These are phyloP conservation scores for Cicer arietinum DNA, from an alignment of 306 rosid species.

Conservation along the genomic window DNA sequence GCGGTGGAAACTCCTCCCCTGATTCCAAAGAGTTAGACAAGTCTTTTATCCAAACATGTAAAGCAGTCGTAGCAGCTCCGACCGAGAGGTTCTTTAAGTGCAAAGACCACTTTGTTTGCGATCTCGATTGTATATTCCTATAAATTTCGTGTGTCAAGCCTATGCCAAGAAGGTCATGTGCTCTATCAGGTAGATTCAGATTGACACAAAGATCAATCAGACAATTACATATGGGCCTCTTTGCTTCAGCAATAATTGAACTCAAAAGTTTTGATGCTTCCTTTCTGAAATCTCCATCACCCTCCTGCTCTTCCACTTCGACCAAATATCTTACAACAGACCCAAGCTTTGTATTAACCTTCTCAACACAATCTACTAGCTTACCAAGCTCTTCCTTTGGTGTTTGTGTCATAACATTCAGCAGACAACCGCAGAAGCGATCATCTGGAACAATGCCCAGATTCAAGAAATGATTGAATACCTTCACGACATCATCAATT, in stretches of 20 bases:
- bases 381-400: slow-evolving; percentile 73
- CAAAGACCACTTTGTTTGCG: slow-evolving; percentile 81
- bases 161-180: slow-evolving; percentile 66
- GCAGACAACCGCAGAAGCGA: slow-evolving; percentile 82
- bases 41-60: slow-evolving; percentile 86
- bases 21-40: slow-evolving; percentile 63
- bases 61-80: slow-evolving; percentile 84
- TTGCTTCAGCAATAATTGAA: slow-evolving; percentile 59
- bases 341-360: slow-evolving; percentile 73
- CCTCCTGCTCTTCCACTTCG: slow-evolving; percentile 57
- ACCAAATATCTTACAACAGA: slow-evolving; percentile 66
- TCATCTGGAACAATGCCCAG: slow-evolving; percentile 72
- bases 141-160: slow-evolving; percentile 68
- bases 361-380: slow-evolving; percentile 64
- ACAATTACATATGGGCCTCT: slow-evolving; percentile 84
- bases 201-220: slow-evolving; percentile 83
- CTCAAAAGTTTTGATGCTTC: slow-evolving; percentile 68
- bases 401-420: slow-evolving; percentile 77
- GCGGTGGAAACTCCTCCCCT: slow-evolving; percentile 80
- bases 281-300: slow-evolving; percentile 56
- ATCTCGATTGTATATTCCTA: slow-evolving; percentile 66
- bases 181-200: slow-evolving; percentile 66
- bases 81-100: slow-evolving; percentile 83
- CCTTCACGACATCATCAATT: slow-evolving; percentile 78
- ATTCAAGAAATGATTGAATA: slow-evolving; percentile 62